These are phyloP conservation scores for Catunica adiposa DNA, from an alignment of 2,329 filamentous ascomycete genomes.

Conservation along the genomic window DNA sequence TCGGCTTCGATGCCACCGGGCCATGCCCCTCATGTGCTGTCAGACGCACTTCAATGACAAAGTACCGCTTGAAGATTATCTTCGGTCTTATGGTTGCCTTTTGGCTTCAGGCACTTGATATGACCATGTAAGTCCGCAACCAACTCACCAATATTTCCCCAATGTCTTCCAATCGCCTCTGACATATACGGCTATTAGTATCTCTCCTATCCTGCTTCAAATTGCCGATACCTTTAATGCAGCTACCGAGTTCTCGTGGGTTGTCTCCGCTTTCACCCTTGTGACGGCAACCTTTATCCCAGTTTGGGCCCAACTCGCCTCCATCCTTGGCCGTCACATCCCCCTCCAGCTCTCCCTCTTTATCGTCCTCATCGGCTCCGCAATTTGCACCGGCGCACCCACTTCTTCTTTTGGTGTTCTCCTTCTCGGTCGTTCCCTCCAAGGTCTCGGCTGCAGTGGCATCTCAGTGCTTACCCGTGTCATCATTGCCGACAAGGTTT, in stretches of 20 bases:
- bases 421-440: constrained; percentile 44
- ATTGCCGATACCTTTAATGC: constrained; percentile 37
- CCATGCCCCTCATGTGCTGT: constrained; percentile 21
- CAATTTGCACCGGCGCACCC: constrained; percentile 42
- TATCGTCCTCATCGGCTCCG: constrained; percentile 41
- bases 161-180: background rate
- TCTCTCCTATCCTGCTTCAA: constrained; percentile 41
- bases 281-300: constrained; percentile 52
- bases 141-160: background rate
- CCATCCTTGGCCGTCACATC: constrained; percentile 47
- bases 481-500: constrained; percentile 49
- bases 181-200: background rate
- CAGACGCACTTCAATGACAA: constrained; percentile 21
- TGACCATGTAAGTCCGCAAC: constrained; percentile 33
- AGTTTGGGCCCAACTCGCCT: constrained; percentile 45
- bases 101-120: constrained; percentile 44
- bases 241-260: constrained; percentile 44
- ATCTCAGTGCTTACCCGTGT: constrained; percentile 43
- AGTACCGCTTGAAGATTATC: constrained; percentile 42
- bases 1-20: no score
- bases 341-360: constrained; percentile 40
- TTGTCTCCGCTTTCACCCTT: constrained; percentile 52
- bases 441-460: constrained; percentile 45
- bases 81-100: constrained; percentile 43
- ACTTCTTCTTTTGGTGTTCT: constrained; percentile 39